Percentiles rank a stretch among this genome's conserved stretches.
Evolutionary conservation across 345 rosid species (phyloP).

Genomic region (Eucalyptus victrix): DNA sequence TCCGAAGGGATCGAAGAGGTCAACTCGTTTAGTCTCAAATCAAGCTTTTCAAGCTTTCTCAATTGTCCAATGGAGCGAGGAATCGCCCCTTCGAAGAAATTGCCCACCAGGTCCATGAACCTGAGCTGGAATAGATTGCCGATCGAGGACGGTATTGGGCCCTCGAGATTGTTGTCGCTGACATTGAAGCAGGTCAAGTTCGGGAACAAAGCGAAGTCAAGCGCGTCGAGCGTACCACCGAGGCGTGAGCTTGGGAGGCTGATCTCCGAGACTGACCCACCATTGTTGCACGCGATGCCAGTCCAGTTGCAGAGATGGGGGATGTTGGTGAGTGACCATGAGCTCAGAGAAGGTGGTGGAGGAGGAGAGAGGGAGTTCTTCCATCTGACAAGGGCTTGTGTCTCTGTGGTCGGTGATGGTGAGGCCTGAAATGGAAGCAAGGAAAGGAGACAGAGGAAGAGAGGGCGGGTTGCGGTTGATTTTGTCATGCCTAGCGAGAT

Average conservation of each 20-base stretch:
- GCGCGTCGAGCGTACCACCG: slow-evolving; percentile 12
- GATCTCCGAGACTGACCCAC: slow-evolving; percentile 10
- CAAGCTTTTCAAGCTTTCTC: slow-evolving; percentile 14
- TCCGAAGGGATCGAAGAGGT: slow-evolving; percentile 46
- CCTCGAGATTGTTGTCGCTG: slow-evolving; percentile 29
- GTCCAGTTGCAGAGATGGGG: slow-evolving; percentile 55
- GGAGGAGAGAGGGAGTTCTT: background rate
- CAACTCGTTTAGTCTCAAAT: slow-evolving; percentile 21
- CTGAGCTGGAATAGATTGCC: background rate
- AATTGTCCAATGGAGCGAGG: slow-evolving; percentile 45
- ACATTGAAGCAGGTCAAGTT: slow-evolving; percentile 33
- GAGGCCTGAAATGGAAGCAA: slow-evolving; percentile 2
- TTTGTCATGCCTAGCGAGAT: background rate
- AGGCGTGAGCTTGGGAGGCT: slow-evolving; percentile 15
- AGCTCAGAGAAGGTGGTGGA: slow-evolving; percentile 16
- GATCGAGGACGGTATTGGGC: background rate
- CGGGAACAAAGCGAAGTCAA: slow-evolving; percentile 30
- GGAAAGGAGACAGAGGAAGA: background rate
- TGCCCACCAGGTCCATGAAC: background rate
- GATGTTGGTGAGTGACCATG: slow-evolving; percentile 46
- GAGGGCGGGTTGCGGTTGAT: background rate
- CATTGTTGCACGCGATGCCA: slow-evolving; percentile 18
- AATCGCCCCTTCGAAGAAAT: slow-evolving; percentile 1
- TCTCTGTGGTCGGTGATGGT: slow-evolving; percentile 31
- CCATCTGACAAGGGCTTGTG: slow-evolving; percentile 53